phyloP scores from a whole-genome alignment of 768 basidiomycete genomes.

The Lanmaoa rubissima region DNA sequence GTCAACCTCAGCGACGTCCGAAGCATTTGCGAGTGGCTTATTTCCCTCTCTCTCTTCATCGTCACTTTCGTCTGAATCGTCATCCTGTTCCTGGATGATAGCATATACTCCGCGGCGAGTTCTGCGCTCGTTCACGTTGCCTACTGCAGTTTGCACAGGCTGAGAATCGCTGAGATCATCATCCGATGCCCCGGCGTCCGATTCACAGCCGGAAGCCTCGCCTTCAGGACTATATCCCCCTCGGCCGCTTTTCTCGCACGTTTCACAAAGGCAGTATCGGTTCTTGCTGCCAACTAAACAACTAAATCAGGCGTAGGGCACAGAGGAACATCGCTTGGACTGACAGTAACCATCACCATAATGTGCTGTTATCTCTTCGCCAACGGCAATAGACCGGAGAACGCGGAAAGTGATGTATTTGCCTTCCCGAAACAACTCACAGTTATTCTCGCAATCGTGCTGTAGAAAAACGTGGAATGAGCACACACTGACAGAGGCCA shows the following conservation, averaged over 20 bases:
- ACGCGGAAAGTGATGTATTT: slow-evolving; percentile 88
- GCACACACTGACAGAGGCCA: not conserved
- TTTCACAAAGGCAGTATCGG: slow-evolving; percentile 80
- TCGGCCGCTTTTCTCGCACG: slow-evolving; percentile 71
- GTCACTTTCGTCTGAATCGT: slow-evolving; percentile 62
- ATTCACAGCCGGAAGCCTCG: slow-evolving; percentile 46
- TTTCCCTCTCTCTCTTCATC: slow-evolving; percentile 50
- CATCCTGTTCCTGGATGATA: slow-evolving; percentile 55
- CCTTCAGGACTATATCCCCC: slow-evolving; percentile 68
- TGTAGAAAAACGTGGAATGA: slow-evolving; percentile 29
- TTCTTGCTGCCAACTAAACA: slow-evolving; percentile 61
- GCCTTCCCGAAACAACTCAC: slow-evolving; percentile 84
- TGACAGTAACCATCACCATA: slow-evolving; percentile 90
- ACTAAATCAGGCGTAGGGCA: slow-evolving; percentile 30
- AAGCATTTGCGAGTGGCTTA: slow-evolving; percentile 45
- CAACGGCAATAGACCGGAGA: slow-evolving; percentile 70
- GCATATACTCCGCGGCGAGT: slow-evolving; percentile 83
- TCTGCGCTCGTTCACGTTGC: slow-evolving; percentile 76
- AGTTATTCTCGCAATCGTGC: slow-evolving; percentile 91
- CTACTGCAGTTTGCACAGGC: slow-evolving; percentile 45
- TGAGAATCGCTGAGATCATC: slow-evolving; percentile 37
- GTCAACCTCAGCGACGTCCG: slow-evolving; percentile 49
- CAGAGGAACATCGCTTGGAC: slow-evolving; percentile 35
- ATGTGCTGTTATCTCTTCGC: slow-evolving; percentile 87
- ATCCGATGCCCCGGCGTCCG: slow-evolving; percentile 41